A percentile compares a stretch with the other conserved stretches of the same genome.
Evolutionary conservation across 2,329 filamentous ascomycete species (phyloP).

Genomic region (Xylariaceae sp.): DNA sequence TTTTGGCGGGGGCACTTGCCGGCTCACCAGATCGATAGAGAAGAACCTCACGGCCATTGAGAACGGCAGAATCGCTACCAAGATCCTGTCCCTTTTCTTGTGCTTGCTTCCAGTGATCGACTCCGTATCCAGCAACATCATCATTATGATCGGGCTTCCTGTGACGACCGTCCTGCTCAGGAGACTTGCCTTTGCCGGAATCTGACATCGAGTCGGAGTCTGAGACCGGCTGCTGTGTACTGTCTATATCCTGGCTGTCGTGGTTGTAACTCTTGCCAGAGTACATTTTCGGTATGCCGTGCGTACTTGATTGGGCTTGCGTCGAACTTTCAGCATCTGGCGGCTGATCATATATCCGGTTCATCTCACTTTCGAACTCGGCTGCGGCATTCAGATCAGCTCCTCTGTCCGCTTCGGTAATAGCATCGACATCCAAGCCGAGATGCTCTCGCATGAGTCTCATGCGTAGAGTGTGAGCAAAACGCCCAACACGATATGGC

Average conservation of each 20-base stretch:
- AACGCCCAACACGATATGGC: slow-evolving; percentile 84
- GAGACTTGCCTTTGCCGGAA: slow-evolving; percentile 34
- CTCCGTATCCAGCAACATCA: slow-evolving; percentile 73
- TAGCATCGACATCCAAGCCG: slow-evolving; percentile 88
- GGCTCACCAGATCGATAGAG: slow-evolving; percentile 38
- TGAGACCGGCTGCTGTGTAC: slow-evolving; percentile 13
- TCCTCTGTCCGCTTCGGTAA: slow-evolving; percentile 71
- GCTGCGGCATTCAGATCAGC: slow-evolving; percentile 57
- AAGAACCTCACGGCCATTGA: slow-evolving; percentile 67
- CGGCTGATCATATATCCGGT: slow-evolving; percentile 50
- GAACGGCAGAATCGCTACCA: slow-evolving; percentile 66
- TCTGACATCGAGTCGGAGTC: slow-evolving; percentile 21
- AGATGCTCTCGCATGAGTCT: slow-evolving; percentile 95
- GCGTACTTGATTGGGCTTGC: slow-evolving; percentile 16
- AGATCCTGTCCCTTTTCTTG: slow-evolving; percentile 54
- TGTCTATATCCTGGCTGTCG: slow-evolving; percentile 22
- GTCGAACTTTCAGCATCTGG: slow-evolving; percentile 22
- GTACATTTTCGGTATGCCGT: slow-evolving; percentile 12
- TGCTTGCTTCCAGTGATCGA: slow-evolving; percentile 68
- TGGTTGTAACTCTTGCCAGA: slow-evolving; percentile 30
- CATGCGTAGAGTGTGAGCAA: slow-evolving; percentile 87
- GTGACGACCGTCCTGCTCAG: slow-evolving; percentile 46
- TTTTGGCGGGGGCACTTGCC: slow-evolving; percentile 5
- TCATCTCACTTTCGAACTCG: slow-evolving; percentile 55
- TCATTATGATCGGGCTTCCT: slow-evolving; percentile 58